Evolutionary conservation across 1,284 basidiomycete genomes (phyloP), one percentile per base, ranked within the genome.

Genomic region (Trichosporon ovoides): DNA sequence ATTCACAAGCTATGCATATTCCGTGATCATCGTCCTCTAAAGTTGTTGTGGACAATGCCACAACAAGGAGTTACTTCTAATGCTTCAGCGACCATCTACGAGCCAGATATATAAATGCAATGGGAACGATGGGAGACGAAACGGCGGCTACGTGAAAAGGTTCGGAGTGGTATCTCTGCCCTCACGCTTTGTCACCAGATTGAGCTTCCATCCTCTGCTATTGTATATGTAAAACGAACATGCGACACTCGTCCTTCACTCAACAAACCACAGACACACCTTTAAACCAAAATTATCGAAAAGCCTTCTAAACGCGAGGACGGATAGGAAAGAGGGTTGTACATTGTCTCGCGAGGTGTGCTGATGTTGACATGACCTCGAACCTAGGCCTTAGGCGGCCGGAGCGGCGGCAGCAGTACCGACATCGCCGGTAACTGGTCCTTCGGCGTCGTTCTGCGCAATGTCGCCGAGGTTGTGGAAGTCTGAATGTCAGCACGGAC

Each of bases 401-500:
- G 59, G 60, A 61, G 66, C 58, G 59, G 69, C 58, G 5, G 68
- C 57, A 24, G 70, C 60, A 3, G 68, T 51, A 10, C 66, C 65
- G 10, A 66, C 52, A 51, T 78, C 76, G 34, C 73, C 75, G 18
- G 75, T 75, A 38, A 78, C 60, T 0, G 76, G 75, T 50, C 75
- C 76, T 60, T 77, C 75, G 24, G 75, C 69, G 55, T 77, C 74
- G 53, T 67, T 67, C 51, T 73, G 67, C 2, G 70, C 61, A 55
- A 76, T 73, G 63, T 79, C 78, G n/a, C 78, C 78, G 49, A 80
- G 73, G 66, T 80, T 79, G 73, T 81, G 80, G 79, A 81, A 81
- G 68, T 81, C 80, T 78, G 58, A 9, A n/a, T 13, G 28, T 57
- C 40, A 59, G 57, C 11, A 16, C 22, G 10, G 43, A n/a, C n/a